Base-by-base conservation (phyloP, 2,329 filamentous ascomycete genomes). In the Aspergillus piperis region DNA sequence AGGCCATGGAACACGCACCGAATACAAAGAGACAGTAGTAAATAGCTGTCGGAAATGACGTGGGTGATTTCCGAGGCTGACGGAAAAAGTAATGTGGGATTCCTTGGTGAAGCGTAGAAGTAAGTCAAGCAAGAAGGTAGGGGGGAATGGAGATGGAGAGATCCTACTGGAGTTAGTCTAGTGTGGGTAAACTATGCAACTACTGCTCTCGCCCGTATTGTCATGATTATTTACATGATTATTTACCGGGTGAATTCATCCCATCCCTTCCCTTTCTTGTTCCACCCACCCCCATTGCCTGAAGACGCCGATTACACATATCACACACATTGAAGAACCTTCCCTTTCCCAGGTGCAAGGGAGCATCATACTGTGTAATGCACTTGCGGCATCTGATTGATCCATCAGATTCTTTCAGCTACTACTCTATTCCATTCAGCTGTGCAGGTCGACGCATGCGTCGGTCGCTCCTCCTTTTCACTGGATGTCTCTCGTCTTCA, bases 311-410 rank as follows among this genome's bases (percentile, higher is more conserved):
- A 44, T 44, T 19, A 23, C 41, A 13, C 21, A 49, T 32, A 19
- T 11, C 47, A 49, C 23, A 49, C 7, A n/a, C 47, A 49, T n/a
- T 27, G 25, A 27, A 27, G 25, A 27, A 27, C 25, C 25, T 27
- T 27, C 2, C 25, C 25, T 8, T 27, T 8, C 7, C 25, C 25
- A 17, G 25, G 44, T 57, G 58, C 48, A 60, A 60, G 58, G 58
- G 54, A 39, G 53, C 39, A 19, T 38, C 17, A 53, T 41, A 36
- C 32, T 36, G 32, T 36, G 32, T 11, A 36, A 36, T 57, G 47
- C n/a, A 17, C 17, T 10, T 30, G 27, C n/a, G 19, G n/a, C 25
- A 50, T 50, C 27, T 6, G 23, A 8, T 50, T 15, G 25, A 32
- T 50, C 25, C 47, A 21, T 49, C 44, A 25, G 15, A 15, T 27